phyloP scores from a whole-genome alignment of 768 basidiomycete species.

The Suillus weaverae region DNA sequence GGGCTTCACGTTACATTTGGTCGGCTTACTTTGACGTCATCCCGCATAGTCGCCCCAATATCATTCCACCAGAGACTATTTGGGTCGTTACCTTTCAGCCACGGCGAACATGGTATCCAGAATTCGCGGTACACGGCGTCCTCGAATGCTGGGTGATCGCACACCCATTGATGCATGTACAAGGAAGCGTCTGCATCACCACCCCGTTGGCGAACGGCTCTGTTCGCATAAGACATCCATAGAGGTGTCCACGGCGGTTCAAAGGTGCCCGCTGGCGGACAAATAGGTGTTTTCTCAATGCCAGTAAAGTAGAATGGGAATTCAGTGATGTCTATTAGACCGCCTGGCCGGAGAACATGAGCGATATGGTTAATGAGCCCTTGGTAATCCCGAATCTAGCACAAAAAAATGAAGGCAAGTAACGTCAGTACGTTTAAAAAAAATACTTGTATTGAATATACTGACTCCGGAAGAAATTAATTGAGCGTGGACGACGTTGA shows the following conservation, averaged over 20 bases:
- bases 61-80: conserved; percentile 37
- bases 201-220: conserved; percentile 56
- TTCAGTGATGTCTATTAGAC: conserved; percentile 65
- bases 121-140: conserved; percentile 56
- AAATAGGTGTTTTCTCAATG: conserved; percentile 42
- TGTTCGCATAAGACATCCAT: conserved; percentile 57
- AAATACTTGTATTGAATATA: conserved; percentile 9
- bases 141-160: conserved; percentile 55
- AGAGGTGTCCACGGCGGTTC: conserved; percentile 59
- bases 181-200: conserved; percentile 64
- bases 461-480: conserved; percentile 74
- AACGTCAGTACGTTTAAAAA: conserved; percentile 12
- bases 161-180: conserved; percentile 55
- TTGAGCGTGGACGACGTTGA: conserved; percentile 73
- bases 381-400: conserved; percentile 68
- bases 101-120: conserved; percentile 65
- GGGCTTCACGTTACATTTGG: not conserved
- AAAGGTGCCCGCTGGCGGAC: conserved; percentile 42
- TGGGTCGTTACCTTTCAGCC: conserved; percentile 30
- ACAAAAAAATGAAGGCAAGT: conserved; percentile 17
- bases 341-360: conserved; percentile 67
- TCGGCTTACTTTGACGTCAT: conserved; percentile 54
- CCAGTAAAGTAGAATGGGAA: conserved; percentile 71
- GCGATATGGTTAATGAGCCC: conserved; percentile 65
- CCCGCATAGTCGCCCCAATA: conserved; percentile 48